These are phyloP conservation scores for Trichoderma atrobrunneum DNA, from an alignment of 2,329 filamentous ascomycete species.

Conservation along the genomic window DNA sequence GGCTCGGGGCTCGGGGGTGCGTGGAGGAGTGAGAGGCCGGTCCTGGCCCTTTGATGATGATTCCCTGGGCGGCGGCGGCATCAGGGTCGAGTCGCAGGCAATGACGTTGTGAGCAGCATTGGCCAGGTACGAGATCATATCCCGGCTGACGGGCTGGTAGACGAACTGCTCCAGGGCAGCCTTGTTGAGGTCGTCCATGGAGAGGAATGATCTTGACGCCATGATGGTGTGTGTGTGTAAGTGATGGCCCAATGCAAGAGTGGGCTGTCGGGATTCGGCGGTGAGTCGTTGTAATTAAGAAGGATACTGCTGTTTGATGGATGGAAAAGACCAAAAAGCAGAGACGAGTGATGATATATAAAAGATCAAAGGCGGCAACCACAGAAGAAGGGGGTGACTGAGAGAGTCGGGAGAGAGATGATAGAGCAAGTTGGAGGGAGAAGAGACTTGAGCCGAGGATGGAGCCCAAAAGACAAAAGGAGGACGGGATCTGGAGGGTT, in stretches of 20 bases:
- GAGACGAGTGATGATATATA: slow-evolving; percentile 5
- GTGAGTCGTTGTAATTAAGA: neutral
- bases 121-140: slow-evolving; percentile 78
- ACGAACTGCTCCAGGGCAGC: slow-evolving; percentile 77
- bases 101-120: slow-evolving; percentile 74
- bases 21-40: slow-evolving; percentile 49
- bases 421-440: neutral
- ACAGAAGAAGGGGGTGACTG: neutral
- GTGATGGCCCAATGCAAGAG: neutral
- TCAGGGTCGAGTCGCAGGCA: slow-evolving; percentile 65
- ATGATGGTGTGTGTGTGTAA: slow-evolving; percentile 34
- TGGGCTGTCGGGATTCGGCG: neutral
- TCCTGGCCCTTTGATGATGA: slow-evolving; percentile 31
- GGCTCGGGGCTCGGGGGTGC: slow-evolving; percentile 48
- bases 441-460: neutral
- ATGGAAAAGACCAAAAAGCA: neutral
- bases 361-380: neutral
- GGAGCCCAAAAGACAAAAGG: neutral
- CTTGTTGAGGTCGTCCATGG: slow-evolving; percentile 61
- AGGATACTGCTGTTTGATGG: neutral
- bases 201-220: slow-evolving; percentile 46
- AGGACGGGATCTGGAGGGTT: neutral
- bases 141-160: slow-evolving; percentile 68
- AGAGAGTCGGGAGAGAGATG: neutral
- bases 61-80: slow-evolving; percentile 43